phyloP scores from a whole-genome alignment of 1,284 basidiomycete genomes.

The Moesziomyces parantarcticus region DNA sequence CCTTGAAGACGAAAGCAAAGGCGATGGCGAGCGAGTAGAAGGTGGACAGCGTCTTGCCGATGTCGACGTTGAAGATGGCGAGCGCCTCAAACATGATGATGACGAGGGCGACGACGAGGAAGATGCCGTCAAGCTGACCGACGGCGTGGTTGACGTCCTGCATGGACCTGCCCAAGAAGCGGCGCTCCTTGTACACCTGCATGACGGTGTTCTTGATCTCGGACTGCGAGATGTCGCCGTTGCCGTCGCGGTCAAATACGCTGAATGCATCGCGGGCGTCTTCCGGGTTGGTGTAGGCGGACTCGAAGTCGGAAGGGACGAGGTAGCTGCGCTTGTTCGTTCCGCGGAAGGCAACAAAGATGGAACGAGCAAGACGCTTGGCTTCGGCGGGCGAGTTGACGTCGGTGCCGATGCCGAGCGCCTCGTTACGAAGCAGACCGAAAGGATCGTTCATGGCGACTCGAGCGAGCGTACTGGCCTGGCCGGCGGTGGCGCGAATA shows the following conservation, averaged over 20 bases:
- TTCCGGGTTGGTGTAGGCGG: constrained; percentile 75
- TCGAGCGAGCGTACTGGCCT: constrained; percentile 52
- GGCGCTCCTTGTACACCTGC: constrained; percentile 63
- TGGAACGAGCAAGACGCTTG: constrained; percentile 76
- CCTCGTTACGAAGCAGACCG: constrained; percentile 44
- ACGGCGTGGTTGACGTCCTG: constrained; percentile 65
- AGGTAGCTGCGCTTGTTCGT: constrained; percentile 73
- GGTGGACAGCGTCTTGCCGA: constrained; percentile 58
- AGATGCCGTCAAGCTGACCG: constrained; percentile 57
- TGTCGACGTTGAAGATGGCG: constrained; percentile 64
- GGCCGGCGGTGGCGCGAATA: constrained; percentile 28
- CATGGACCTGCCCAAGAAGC: constrained; percentile 60
- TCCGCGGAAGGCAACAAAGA: constrained; percentile 75
- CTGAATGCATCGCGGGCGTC: constrained; percentile 77
- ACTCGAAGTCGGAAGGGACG: constrained; percentile 76
- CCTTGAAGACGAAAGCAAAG: constrained; percentile 65
- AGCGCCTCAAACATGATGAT: constrained; percentile 63
- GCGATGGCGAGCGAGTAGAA: constrained; percentile 65
- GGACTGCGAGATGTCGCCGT: constrained; percentile 80
- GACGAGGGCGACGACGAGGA: constrained; percentile 50
- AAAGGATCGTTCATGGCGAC: constrained; percentile 57
- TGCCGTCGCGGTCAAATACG: constrained; percentile 77
- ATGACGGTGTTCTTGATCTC: constrained; percentile 80
- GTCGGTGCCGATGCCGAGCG: constrained; percentile 60
- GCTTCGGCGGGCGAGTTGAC: constrained; percentile 64